Evolutionary conservation across 164 flowering plant species (phyloP).

Genomic region (Macadamia tetraphylla): DNA sequence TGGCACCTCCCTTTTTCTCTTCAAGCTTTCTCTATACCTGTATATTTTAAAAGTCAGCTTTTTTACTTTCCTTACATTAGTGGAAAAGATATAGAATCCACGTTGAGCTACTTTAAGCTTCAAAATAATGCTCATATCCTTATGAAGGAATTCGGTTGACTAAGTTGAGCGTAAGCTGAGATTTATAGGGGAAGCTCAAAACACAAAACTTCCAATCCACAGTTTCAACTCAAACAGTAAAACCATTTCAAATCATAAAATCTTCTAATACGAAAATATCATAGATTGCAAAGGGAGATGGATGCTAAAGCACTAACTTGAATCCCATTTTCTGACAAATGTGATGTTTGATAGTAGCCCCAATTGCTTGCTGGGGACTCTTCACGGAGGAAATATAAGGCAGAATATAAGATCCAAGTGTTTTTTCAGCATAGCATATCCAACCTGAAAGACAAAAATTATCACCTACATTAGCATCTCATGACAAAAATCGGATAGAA

Average conservation of each 20-base stretch:
- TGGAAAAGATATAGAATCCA: no score
- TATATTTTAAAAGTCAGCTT: no score
- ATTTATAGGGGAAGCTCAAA: no score
- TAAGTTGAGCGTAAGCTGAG: no score
- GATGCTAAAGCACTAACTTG: conserved; percentile 28
- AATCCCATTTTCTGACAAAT: conserved; percentile 57
- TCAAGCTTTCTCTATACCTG: no score
- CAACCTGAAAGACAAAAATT: conserved; percentile 51
- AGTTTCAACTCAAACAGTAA: not conserved
- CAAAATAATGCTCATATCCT: no score
- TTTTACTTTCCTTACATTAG: no score
- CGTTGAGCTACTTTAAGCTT: no score
- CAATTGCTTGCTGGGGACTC: conserved; percentile 95
- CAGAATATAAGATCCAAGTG: conserved; percentile 80
- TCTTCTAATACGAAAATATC: not conserved
- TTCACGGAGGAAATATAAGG: conserved; percentile 89
- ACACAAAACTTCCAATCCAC: no score
- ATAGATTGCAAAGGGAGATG: not conserved
- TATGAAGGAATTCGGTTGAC: no score
- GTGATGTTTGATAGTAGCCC: conserved; percentile 69
- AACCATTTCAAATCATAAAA: not conserved
- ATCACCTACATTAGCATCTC: not conserved
- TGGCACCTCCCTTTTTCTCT: no score
- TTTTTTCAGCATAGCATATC: conserved; percentile 98
- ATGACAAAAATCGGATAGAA: not conserved